A percentile compares a stretch with the other conserved stretches of the same genome.
These are phyloP conservation scores for Fusarium floridanum DNA, from an alignment of 2,329 filamentous ascomycete genomes.

Conservation along the genomic window DNA sequence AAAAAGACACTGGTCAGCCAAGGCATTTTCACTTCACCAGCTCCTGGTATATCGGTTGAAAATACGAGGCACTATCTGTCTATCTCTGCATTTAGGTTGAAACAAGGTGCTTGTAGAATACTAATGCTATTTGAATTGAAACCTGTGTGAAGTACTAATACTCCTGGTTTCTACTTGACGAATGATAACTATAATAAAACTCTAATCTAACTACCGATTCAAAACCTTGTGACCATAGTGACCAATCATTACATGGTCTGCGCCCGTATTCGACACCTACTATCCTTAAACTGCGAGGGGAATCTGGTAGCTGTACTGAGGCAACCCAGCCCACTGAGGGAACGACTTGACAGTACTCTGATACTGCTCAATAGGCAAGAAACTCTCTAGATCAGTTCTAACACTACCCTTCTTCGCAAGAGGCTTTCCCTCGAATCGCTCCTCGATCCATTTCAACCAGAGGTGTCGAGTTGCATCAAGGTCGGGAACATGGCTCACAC, in stretches of 20 bases:
- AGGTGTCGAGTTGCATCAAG: slow-evolving; percentile 24
- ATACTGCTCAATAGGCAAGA: slow-evolving; percentile 25
- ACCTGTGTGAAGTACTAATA: background rate
- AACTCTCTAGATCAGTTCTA: slow-evolving; percentile 20
- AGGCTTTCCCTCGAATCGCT: slow-evolving; percentile 26
- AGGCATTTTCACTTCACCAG: too few species aligned
- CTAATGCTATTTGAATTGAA: background rate
- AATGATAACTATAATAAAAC: background rate
- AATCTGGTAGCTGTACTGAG: slow-evolving; percentile 4
- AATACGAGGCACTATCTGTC: background rate
- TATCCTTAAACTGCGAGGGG: background rate
- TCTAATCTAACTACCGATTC: background rate
- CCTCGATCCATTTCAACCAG: slow-evolving; percentile 40
- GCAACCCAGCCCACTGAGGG: background rate
- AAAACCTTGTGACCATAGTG: background rate
- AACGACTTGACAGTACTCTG: slow-evolving; percentile 8
- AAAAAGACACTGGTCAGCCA: background rate
- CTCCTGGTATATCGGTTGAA: background rate
- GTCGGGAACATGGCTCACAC: slow-evolving; percentile 22
- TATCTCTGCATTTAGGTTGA: background rate
- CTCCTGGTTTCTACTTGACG: background rate
- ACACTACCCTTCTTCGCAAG: slow-evolving; percentile 1
- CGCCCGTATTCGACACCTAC: background rate
- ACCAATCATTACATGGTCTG: background rate
- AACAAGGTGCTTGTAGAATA: background rate